Evolutionary conservation across 1,139 yeast genomes (phyloP).

Genomic region (Geotrichum aggregatum): DNA sequence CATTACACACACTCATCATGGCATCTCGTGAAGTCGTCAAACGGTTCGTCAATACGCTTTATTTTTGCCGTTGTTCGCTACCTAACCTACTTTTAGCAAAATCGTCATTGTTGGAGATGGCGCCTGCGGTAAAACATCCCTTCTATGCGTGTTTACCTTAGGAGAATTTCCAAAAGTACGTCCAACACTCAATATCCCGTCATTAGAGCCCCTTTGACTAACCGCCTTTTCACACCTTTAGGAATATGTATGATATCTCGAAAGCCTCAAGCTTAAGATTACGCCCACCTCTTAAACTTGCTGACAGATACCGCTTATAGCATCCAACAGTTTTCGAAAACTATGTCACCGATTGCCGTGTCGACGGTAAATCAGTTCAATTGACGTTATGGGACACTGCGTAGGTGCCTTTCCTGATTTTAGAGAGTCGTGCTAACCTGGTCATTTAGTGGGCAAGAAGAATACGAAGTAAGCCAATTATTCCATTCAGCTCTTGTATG

Average conservation of each 20-base stretch:
- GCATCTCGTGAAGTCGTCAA: constrained; percentile 22
- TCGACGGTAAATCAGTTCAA: constrained; percentile 86
- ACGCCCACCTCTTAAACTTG: background rate
- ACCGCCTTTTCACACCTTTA: constrained; percentile 1
- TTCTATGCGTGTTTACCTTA: constrained; percentile 82
- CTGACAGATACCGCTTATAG: constrained; percentile 42
- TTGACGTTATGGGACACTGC: constrained; percentile 95
- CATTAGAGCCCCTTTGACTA: background rate
- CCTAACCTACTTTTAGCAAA: constrained; percentile 46
- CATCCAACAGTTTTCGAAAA: constrained; percentile 95
- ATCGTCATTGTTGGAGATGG: constrained; percentile 93
- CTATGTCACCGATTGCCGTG: constrained; percentile 88
- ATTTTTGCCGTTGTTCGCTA: background rate
- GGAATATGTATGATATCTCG: constrained; percentile 24
- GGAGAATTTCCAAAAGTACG: constrained; percentile 61
- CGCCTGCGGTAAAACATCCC: constrained; percentile 90
- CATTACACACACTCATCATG: constrained; percentile 8
- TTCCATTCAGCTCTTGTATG: constrained; percentile 4
- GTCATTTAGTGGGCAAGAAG: constrained; percentile 70
- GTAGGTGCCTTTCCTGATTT: constrained; percentile 26
- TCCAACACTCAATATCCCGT: constrained; percentile 15
- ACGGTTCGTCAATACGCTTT: constrained; percentile 11
- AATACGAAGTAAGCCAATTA: constrained; percentile 36
- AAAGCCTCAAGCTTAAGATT: background rate
- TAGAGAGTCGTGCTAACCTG: constrained; percentile 13